Evolutionary conservation across 2,329 filamentous ascomycete species (phyloP).

Genomic region (Claviceps arundinis): DNA sequence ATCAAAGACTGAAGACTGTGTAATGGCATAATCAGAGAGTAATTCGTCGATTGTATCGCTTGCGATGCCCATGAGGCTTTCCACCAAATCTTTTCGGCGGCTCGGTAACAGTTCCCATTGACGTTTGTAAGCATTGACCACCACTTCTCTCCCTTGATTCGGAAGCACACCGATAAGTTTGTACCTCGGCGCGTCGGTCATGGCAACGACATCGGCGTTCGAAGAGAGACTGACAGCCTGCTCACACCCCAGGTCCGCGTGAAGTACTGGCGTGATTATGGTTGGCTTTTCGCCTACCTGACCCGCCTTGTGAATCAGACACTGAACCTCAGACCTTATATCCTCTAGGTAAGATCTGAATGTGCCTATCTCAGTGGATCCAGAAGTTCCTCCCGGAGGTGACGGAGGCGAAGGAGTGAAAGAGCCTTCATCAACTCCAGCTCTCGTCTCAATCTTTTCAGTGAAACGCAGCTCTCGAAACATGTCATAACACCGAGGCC

Average conservation of each 20-base stretch:
- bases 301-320: slow-evolving; percentile 23
- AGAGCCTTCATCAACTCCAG: slow-evolving; percentile 26
- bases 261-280: slow-evolving; percentile 19
- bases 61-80: slow-evolving; percentile 20
- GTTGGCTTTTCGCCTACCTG: slow-evolving; percentile 16
- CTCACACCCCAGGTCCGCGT: slow-evolving; percentile 17
- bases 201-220: slow-evolving; percentile 7
- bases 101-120: slow-evolving; percentile 24
- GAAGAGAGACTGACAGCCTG: slow-evolving; percentile 16
- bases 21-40: slow-evolving; percentile 24
- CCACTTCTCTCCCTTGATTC: slow-evolving; percentile 19
- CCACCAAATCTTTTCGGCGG: slow-evolving; percentile 18
- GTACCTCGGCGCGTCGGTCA: slow-evolving; percentile 22
- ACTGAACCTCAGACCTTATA: slow-evolving; percentile 35
- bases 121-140: slow-evolving; percentile 26
- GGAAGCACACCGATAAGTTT: slow-evolving; percentile 25
- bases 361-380: slow-evolving; percentile 25
- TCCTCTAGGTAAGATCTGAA: slow-evolving; percentile 37
- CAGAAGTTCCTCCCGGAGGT: slow-evolving; percentile 19
- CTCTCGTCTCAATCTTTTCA: slow-evolving; percentile 24
- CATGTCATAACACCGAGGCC: slow-evolving; percentile 33
- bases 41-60: slow-evolving; percentile 21
- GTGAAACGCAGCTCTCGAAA: slow-evolving; percentile 37
- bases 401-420: slow-evolving; percentile 22
- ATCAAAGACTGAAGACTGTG: slow-evolving; percentile 26